These are phyloP conservation scores for Melanogaster broomeanus DNA, from an alignment of 768 basidiomycete genomes.

Conservation along the genomic window DNA sequence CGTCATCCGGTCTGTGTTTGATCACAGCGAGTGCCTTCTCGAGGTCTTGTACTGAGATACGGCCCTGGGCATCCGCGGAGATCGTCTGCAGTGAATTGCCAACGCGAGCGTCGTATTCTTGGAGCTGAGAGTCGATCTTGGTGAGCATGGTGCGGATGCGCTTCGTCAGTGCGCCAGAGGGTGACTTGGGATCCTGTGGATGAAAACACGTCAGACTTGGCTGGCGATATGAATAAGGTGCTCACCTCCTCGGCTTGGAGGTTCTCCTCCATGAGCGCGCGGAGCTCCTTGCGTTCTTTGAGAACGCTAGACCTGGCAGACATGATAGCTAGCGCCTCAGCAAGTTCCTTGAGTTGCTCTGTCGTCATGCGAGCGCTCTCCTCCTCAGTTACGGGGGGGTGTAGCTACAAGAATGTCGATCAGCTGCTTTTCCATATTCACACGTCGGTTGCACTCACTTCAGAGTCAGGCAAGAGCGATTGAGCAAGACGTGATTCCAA, in stretches of 20 bases:
- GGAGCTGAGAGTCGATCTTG: conserved; percentile 90
- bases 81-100: conserved; percentile 86
- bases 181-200: conserved; percentile 74
- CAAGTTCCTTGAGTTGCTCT: conserved; percentile 93
- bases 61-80: conserved; percentile 81
- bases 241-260: conserved; percentile 81
- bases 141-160: conserved; percentile 94
- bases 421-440: not conserved
- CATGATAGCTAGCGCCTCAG: conserved; percentile 86
- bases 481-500: conserved; percentile 77
- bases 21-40: conserved; percentile 91
- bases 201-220: conserved; percentile 1
- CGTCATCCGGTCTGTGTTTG: conserved; percentile 89
- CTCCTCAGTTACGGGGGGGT: conserved; percentile 57
- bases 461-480: conserved; percentile 84
- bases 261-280: conserved; percentile 92
- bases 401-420: conserved; percentile 43
- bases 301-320: conserved; percentile 94
- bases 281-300: conserved; percentile 93
- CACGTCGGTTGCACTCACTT: conserved; percentile 48
- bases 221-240: not conserved
- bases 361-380: conserved; percentile 95
- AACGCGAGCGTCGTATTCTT: conserved; percentile 88
- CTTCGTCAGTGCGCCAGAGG: conserved; percentile 86
- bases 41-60: conserved; percentile 86